Conservation (phyloP, 108 stramenopile genomes). For the Cyclotella atomus region DNA sequence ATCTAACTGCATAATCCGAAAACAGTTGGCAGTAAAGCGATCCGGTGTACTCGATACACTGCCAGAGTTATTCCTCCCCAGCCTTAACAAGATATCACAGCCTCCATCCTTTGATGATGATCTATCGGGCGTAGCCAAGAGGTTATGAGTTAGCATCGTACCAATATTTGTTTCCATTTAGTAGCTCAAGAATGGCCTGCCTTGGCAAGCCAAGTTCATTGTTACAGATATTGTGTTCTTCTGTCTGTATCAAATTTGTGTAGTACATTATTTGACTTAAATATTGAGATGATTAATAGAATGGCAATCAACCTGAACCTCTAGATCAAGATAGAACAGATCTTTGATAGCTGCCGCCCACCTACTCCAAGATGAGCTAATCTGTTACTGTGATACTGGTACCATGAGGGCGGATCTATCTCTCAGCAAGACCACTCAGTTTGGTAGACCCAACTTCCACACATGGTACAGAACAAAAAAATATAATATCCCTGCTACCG, state of each 20-base stretch:
- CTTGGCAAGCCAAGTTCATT: not conserved
- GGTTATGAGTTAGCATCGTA: not conserved
- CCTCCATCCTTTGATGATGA: not conserved
- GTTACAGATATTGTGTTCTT: not conserved
- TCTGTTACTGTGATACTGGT: too few species aligned
- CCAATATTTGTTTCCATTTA: not conserved
- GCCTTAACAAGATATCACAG: not conserved
- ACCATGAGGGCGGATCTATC: too few species aligned
- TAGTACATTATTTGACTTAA: too few species aligned
- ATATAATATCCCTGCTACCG: too few species aligned
- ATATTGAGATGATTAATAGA: too few species aligned
- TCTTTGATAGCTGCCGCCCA: too few species aligned
- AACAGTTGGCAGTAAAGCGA: slow-evolving; percentile 2
- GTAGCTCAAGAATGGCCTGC: not conserved
- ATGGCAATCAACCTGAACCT: too few species aligned
- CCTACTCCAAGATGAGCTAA: too few species aligned
- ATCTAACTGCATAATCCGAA: not conserved
- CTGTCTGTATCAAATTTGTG: not conserved
- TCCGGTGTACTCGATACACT: not conserved
- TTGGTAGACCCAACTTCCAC: too few species aligned
- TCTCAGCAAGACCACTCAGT: too few species aligned
- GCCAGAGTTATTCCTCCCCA: slow-evolving; percentile 15
- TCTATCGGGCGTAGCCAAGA: not conserved
- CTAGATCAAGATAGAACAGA: too few species aligned
- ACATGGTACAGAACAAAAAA: too few species aligned